A percentile compares a stretch with the other conserved stretches of the same genome.
phyloP scores from a whole-genome alignment of 371 early-diverging fungal species.

The Umbelopsis sp. region DNA sequence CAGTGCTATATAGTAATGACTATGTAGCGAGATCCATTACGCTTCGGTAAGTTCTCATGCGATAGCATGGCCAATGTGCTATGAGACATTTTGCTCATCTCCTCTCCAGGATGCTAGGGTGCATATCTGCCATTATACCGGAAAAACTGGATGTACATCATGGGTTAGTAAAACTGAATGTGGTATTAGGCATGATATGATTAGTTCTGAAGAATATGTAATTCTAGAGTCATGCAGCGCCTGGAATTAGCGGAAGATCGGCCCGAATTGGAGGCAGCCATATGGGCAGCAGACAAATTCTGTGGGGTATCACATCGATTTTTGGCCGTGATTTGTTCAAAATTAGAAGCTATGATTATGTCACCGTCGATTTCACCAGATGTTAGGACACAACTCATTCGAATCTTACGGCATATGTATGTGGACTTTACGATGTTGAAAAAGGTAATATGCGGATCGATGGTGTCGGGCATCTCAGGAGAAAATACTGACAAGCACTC shows the following conservation, averaged over 20 bases:
- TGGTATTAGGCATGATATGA: not conserved
- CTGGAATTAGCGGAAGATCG: constrained; percentile 51
- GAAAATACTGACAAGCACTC: not conserved
- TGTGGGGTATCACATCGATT: constrained; percentile 56
- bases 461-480: not conserved
- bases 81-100: not conserved
- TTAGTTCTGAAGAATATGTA: not conserved
- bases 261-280: constrained; percentile 58
- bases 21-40: constrained; percentile 57
- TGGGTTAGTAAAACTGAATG: constrained; percentile 41
- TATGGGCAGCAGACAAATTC: constrained; percentile 61
- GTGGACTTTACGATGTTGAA: constrained; percentile 57
- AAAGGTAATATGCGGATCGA: constrained; percentile 29
- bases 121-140: constrained; percentile 57
- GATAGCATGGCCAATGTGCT: not conserved
- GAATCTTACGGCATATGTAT: constrained; percentile 65
- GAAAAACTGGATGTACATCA: constrained; percentile 61
- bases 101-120: constrained; percentile 50
- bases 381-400: constrained; percentile 46
- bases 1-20: constrained; percentile 58
- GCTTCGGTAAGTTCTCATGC: constrained; percentile 42
- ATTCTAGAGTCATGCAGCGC: constrained; percentile 42
- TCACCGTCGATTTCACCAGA: constrained; percentile 42
- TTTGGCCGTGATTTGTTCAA: constrained; percentile 50
- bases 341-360: constrained; percentile 34